Evolutionary conservation across 1,139 yeast genomes (phyloP).

Genomic region (Meyerozyma elateridarum): DNA sequence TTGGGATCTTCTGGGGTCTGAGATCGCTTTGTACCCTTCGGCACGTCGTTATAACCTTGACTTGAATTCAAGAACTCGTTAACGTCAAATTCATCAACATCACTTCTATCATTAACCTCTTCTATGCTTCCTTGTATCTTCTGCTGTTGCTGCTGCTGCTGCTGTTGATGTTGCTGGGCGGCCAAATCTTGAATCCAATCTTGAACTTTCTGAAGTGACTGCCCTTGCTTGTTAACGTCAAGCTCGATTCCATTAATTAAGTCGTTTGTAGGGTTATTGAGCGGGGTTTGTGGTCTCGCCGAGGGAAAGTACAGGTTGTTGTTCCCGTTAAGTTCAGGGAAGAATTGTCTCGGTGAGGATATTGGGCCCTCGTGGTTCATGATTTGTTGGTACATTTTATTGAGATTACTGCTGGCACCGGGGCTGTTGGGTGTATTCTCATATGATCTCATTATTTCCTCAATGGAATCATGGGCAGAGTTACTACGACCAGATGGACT

Average conservation of each 20-base stretch:
- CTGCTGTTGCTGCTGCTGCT: constrained; percentile 22
- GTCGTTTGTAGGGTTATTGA: constrained; percentile 14
- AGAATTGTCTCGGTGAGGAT: constrained; percentile 29
- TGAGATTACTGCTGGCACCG: constrained; percentile 17
- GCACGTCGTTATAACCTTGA: constrained; percentile 1
- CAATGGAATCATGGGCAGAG: constrained; percentile 25
- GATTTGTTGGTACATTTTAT: constrained; percentile 29
- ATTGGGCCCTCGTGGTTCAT: constrained; percentile 22
- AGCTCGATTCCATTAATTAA: constrained; percentile 36
- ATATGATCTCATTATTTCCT: constrained; percentile 33
- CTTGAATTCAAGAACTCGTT: constrained; percentile 4
- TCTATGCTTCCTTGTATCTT: constrained; percentile 1
- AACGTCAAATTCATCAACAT: constrained; percentile 3
- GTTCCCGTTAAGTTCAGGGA: constrained; percentile 27
- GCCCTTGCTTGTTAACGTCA: constrained; percentile 47
- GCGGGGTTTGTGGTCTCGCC: constrained; percentile 10
- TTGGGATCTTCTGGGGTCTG: constrained; percentile 1
- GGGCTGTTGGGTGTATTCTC: constrained; percentile 20
- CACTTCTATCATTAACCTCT: background rate
- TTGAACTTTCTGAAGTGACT: constrained; percentile 53
- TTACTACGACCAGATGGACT: constrained; percentile 11
- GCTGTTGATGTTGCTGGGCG: constrained; percentile 32
- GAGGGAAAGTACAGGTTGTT: constrained; percentile 9
- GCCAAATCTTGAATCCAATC: constrained; percentile 52
- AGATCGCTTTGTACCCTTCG: no score